phyloP scores from a whole-genome alignment of 2,329 filamentous ascomycete species.

The Colletotrichum tabaci region DNA sequence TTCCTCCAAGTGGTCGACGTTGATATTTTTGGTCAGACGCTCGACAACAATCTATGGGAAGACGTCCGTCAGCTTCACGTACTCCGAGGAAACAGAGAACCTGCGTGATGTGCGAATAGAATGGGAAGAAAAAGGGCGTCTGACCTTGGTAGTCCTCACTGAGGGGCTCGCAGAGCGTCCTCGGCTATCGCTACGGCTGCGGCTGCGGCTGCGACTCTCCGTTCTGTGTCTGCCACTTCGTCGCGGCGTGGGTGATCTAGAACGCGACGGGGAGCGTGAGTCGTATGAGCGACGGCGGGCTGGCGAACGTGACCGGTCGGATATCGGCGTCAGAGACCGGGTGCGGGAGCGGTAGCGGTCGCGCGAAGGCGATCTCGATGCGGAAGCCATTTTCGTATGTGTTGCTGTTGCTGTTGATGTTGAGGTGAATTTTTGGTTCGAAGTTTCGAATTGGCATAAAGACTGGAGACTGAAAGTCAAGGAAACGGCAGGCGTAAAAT shows the following conservation, averaged over 20 bases:
- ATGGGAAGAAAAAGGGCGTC: slow-evolving; percentile 33
- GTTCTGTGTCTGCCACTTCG: slow-evolving; percentile 54
- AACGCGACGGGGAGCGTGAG: slow-evolving; percentile 50
- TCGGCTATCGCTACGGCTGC: slow-evolving; percentile 50
- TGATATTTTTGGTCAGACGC: slow-evolving; percentile 95
- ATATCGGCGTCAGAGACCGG: slow-evolving; percentile 54
- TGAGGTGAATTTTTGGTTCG: not conserved
- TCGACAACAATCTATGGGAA: slow-evolving; percentile 89
- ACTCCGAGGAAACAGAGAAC: slow-evolving; percentile 21
- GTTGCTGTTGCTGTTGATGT: slow-evolving; percentile 13
- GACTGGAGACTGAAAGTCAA: not conserved
- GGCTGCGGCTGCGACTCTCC: slow-evolving; percentile 50
- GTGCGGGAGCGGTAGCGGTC: slow-evolving; percentile 53
- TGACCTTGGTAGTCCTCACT: slow-evolving; percentile 68
- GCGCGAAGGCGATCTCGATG: slow-evolving; percentile 45
- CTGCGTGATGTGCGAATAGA: slow-evolving; percentile 29
- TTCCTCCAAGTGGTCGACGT: slow-evolving; percentile 87
- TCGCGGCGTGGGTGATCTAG: slow-evolving; percentile 50
- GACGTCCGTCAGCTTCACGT: slow-evolving; percentile 14
- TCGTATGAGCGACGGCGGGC: slow-evolving; percentile 50
- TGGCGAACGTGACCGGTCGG: slow-evolving; percentile 53
- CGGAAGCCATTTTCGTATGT: slow-evolving; percentile 36
- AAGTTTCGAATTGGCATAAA: not conserved
- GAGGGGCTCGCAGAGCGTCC: slow-evolving; percentile 49
- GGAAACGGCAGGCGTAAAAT: slow-evolving; percentile 7